phyloP scores from a whole-genome alignment of 768 basidiomycete species.

The Boletus patriciae region DNA sequence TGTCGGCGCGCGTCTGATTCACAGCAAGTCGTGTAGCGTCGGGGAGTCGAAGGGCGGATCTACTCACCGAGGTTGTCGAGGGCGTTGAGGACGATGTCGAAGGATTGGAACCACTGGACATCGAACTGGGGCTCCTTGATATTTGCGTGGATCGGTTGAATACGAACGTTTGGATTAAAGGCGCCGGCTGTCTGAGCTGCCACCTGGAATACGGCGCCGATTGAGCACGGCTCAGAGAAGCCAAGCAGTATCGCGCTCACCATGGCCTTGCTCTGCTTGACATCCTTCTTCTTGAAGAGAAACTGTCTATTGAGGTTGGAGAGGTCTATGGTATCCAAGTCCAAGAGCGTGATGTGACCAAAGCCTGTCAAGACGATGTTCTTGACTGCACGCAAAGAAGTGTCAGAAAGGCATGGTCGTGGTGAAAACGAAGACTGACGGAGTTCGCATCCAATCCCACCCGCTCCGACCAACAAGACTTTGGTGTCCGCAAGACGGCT shows the following conservation, averaged over 20 bases:
- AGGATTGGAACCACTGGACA: constrained; percentile 84
- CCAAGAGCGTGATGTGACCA: constrained; percentile 87
- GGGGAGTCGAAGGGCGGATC: neutral
- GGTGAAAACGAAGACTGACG: constrained; percentile 45
- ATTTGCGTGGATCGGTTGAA: constrained; percentile 89
- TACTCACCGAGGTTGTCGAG: constrained; percentile 89
- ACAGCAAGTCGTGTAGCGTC: neutral
- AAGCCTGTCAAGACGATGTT: constrained; percentile 94
- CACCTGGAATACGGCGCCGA: constrained; percentile 45
- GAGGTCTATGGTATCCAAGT: constrained; percentile 97
- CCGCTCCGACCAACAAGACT: constrained; percentile 90
- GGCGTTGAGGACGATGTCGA: constrained; percentile 93
- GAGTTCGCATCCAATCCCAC: constrained; percentile 97
- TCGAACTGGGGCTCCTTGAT: constrained; percentile 93
- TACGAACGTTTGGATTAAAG: constrained; percentile 86
- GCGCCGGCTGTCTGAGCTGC: constrained; percentile 79
- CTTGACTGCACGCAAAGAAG: constrained; percentile 64
- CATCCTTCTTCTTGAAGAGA: constrained; percentile 94
- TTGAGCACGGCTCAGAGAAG: neutral
- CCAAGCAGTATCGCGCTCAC: constrained; percentile 41
- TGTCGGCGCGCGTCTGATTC: constrained; percentile 86
- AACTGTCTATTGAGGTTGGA: constrained; percentile 98
- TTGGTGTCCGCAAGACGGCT: constrained; percentile 58
- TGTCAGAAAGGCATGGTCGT: neutral
- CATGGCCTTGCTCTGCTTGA: constrained; percentile 94